These are phyloP conservation scores for Crithidia sp. DNA, from an alignment of 208 protist genomes.

Conservation along the genomic window DNA sequence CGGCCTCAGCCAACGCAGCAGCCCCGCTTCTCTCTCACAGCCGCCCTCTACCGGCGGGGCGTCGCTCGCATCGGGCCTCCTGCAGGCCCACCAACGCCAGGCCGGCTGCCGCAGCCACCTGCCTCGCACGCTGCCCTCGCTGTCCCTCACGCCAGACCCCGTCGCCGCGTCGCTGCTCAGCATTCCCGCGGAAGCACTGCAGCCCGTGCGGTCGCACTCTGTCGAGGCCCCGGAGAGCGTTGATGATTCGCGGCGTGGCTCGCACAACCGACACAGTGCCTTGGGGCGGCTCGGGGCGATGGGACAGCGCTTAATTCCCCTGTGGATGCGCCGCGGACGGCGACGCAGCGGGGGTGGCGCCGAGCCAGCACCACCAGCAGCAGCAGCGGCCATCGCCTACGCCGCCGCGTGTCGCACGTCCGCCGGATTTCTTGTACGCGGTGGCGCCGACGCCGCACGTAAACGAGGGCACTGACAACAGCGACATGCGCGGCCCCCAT, in stretches of 20 bases:
- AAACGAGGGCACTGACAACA: too few relatives aligned
- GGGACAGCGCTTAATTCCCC: conserved; percentile 10
- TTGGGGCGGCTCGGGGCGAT: conserved; percentile 1
- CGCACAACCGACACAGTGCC: not conserved
- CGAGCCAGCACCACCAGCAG: not conserved
- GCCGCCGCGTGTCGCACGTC: not conserved
- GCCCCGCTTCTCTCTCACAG: conserved; percentile 3
- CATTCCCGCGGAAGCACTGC: not conserved
- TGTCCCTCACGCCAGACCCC: conserved; percentile 10
- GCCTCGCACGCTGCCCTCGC: conserved; percentile 20
- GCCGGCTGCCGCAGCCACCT: conserved; percentile 25
- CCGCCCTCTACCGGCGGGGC: not conserved
- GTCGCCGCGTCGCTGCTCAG: not conserved
- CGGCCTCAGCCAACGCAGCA: conserved; percentile 1
- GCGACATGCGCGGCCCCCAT: too few relatives aligned
- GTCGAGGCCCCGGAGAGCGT: conserved; percentile 1
- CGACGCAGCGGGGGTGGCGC: not conserved
- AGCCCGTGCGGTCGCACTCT: not conserved
- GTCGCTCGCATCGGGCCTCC: conserved; percentile 17
- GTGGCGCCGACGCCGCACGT: not conserved
- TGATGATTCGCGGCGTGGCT: not conserved
- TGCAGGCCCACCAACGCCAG: conserved; percentile 25
- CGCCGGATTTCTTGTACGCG: not conserved
- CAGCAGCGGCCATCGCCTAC: not conserved
- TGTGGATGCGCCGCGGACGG: conserved; percentile 6